Evolutionary conservation across 805 yeast species (phyloP).

Genomic region (Maudiozyma pseudohumilis): DNA sequence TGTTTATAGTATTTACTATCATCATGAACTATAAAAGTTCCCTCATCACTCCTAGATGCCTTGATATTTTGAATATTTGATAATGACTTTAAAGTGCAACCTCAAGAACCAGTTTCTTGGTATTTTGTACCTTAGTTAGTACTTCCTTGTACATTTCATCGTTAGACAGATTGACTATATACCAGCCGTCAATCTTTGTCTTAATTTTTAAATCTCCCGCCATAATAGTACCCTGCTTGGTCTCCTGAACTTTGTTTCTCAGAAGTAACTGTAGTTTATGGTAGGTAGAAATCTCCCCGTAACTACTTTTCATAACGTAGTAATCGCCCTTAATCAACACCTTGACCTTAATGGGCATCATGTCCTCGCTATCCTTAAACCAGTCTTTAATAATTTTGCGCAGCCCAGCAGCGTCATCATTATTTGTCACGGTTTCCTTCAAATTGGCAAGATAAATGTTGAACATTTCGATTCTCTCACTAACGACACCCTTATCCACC

Average conservation of each 20-base stretch:
- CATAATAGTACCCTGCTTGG: neutral
- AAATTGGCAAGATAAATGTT: slow-evolving; percentile 6
- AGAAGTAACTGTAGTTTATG: slow-evolving; percentile 7
- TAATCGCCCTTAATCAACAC: slow-evolving; percentile 15
- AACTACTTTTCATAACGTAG: slow-evolving; percentile 13
- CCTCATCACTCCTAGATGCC: neutral
- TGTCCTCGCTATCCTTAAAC: slow-evolving; percentile 3
- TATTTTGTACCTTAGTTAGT: slow-evolving; percentile 5
- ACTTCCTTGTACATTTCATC: slow-evolving; percentile 11
- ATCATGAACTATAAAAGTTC: neutral
- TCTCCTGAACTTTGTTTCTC: neutral
- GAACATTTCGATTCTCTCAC: slow-evolving; percentile 8
- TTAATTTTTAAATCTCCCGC: slow-evolving; percentile 3
- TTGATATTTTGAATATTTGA: neutral
- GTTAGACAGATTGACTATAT: slow-evolving; percentile 11
- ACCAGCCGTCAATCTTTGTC: slow-evolving; percentile 15
- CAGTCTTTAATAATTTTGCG: slow-evolving; percentile 6
- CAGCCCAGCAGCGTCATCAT: neutral
- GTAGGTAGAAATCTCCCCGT: slow-evolving; percentile 9
- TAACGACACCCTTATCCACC: neutral
- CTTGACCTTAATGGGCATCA: slow-evolving; percentile 12
- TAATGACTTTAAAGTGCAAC: neutral
- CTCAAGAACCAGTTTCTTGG: slow-evolving; percentile 9
- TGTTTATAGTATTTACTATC: too few species aligned
- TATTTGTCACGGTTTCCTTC: neutral